Conservation (phyloP, 495 filamentous ascomycete species). For the Annulohypoxylon nitens region DNA sequence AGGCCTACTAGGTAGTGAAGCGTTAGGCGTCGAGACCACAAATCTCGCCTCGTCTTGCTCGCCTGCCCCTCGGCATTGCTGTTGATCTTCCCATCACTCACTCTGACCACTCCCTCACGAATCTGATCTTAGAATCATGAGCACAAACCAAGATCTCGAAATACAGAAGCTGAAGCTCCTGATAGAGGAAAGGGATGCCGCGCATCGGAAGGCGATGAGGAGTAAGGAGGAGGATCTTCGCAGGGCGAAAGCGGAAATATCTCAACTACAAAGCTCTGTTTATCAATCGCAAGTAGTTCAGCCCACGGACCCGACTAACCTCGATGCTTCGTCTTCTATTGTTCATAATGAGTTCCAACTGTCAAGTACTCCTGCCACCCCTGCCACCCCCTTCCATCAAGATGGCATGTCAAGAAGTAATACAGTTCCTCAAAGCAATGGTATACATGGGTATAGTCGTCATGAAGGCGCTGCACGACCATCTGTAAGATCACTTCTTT, state of each 20-base stretch:
- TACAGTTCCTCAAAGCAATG: conserved; percentile 52
- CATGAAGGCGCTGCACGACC: conserved; percentile 42
- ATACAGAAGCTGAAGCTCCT: conserved; percentile 47
- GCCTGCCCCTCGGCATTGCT: conserved; percentile 25
- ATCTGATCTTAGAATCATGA: conserved; percentile 44
- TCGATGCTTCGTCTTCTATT: conserved; percentile 37
- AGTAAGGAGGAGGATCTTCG: conserved; percentile 49
- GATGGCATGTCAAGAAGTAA: conserved; percentile 52
- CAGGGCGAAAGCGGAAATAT: conserved; percentile 49
- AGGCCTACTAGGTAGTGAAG: conserved; percentile 11
- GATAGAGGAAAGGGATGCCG: conserved; percentile 40
- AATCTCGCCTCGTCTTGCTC: conserved; percentile 38
- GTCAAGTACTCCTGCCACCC: conserved; percentile 39
- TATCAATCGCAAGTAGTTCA: conserved; percentile 53
- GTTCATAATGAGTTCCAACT: conserved; percentile 50
- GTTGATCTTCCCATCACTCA: conserved; percentile 23
- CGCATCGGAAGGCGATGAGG: conserved; percentile 42
- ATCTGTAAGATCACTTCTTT: conserved; percentile 46
- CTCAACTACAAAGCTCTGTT: conserved; percentile 50
- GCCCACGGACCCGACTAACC: conserved; percentile 31
- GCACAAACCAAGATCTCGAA: conserved; percentile 43
- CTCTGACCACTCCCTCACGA: conserved; percentile 33
- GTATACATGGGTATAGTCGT: conserved; percentile 43
- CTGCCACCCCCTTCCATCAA: conserved; percentile 43
- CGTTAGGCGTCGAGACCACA: conserved; percentile 22